Conservation (phyloP, 257 asterid genomes). For the Sherardia arvensis region DNA sequence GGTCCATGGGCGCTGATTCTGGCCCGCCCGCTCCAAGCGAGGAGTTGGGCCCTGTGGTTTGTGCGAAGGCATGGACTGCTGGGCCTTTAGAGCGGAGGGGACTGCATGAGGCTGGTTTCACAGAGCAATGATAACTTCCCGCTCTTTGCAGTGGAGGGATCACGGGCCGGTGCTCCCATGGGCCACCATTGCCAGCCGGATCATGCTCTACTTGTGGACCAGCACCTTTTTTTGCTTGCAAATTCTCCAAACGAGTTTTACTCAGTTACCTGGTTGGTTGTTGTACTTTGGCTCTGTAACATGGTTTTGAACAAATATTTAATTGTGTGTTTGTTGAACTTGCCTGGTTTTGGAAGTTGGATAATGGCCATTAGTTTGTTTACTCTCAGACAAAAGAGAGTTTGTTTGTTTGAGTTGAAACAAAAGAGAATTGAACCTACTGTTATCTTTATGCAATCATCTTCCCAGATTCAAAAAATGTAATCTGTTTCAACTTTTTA, state of each 20-base stretch:
- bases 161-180: background rate
- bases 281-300: no score
- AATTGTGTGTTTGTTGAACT: no score
- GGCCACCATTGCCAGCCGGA: background rate
- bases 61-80: background rate
- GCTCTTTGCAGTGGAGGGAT: conserved; percentile 10
- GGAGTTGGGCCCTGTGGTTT: background rate
- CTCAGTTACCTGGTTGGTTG: no score
- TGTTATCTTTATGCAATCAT: background rate
- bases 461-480: background rate
- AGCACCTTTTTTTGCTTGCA: background rate
- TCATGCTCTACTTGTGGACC: background rate
- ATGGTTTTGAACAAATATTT: no score
- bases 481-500: background rate
- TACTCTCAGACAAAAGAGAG: no score
- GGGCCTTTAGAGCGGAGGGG: background rate
- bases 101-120: conserved; percentile 8
- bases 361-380: no score
- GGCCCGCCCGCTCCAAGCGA: conserved; percentile 7
- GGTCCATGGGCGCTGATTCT: background rate
- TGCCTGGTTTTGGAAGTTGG: no score
- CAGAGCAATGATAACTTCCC: background rate
- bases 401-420: no score
- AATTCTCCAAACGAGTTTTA: no score
- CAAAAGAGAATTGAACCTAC: no score